phyloP scores from a whole-genome alignment of 306 rosid species.

The Senna siamea region DNA sequence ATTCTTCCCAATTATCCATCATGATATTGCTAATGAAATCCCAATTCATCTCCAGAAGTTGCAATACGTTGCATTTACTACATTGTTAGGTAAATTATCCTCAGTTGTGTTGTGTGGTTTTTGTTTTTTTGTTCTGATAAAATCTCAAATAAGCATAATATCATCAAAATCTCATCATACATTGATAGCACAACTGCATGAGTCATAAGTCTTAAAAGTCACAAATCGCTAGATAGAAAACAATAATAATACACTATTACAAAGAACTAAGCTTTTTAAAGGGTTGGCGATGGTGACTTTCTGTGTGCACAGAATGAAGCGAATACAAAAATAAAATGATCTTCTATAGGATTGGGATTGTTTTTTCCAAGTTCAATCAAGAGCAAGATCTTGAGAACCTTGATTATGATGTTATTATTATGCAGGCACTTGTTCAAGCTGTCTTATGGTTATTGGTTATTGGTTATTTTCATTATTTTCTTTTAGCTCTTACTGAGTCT shows the following conservation, averaged over 20 bases:
- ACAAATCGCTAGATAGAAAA: neutral
- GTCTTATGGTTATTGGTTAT: slow-evolving; percentile 14
- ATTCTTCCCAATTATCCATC: slow-evolving; percentile 90
- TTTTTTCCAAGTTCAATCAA: no score
- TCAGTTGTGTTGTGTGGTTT: no score
- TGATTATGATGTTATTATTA: neutral
- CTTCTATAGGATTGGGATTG: neutral
- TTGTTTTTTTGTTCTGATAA: neutral
- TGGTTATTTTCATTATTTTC: neutral
- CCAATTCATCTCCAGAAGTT: slow-evolving; percentile 79
- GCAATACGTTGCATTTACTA: slow-evolving; percentile 87
- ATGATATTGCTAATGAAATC: slow-evolving; percentile 88
- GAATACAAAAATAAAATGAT: neutral
- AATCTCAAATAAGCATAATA: neutral
- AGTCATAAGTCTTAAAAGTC: neutral
- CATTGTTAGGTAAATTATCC: slow-evolving; percentile 72
- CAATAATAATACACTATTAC: neutral
- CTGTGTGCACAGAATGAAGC: neutral
- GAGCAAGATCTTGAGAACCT: neutral
- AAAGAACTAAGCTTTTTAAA: neutral
- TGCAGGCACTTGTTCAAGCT: neutral
- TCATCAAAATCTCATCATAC: neutral
- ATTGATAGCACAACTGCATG: neutral
- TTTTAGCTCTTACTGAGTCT: slow-evolving; percentile 6
- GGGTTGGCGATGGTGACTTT: neutral